Evolutionary conservation across 805 yeast species (phyloP), one percentile per base, ranked within the genome.

Genomic region (Candida schatavii): DNA sequence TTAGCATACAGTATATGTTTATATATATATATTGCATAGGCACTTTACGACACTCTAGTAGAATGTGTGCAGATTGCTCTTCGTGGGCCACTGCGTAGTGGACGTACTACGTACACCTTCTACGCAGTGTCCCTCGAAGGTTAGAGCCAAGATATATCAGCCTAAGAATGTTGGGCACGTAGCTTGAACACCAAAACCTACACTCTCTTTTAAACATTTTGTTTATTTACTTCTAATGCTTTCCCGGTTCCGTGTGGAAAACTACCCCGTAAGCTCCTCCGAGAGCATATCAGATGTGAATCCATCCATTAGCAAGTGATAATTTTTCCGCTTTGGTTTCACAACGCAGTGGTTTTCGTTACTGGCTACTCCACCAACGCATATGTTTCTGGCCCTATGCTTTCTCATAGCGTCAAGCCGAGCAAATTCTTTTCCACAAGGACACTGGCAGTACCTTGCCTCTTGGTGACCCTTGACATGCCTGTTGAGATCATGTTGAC

Each of bases 391-490:
- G 35, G 79, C 70, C 49, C 88, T 71, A 57, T 91, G 99, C 46
- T 91, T 77, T 50, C 79, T 80, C 59, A 90, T 68, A 0, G 97
- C 96, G 68, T 93, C 97, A 41, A 85, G 83, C 44, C 98, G 74
- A 1, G 91, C 82, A 66, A 93, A 93, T 47, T 82, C 83, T 64
- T 90, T 91, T n/a, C 97, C 97, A 67, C 99, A 95, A 0, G 85
- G 85, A 64, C 99, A 93, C 21, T 69, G 69, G 41, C 70, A 66
- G 51, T 76, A 83, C 21, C 82, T 75, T 46, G 82, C 81, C 40
- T 80, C 89, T 41, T 79, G 74, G 58, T 93, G 99, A 13, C 90
- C 86, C 59, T 87, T 88, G 50, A 80, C 81, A 57, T 93, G 99
- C 46, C 99, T 77, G 46, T 88, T 78, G 52, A 93, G 71, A 64